Percentiles rank a stretch among this genome's conserved stretches.
phyloP scores from a whole-genome alignment of 179 eudicot genomes.

The Pouteria campechiana region DNA sequence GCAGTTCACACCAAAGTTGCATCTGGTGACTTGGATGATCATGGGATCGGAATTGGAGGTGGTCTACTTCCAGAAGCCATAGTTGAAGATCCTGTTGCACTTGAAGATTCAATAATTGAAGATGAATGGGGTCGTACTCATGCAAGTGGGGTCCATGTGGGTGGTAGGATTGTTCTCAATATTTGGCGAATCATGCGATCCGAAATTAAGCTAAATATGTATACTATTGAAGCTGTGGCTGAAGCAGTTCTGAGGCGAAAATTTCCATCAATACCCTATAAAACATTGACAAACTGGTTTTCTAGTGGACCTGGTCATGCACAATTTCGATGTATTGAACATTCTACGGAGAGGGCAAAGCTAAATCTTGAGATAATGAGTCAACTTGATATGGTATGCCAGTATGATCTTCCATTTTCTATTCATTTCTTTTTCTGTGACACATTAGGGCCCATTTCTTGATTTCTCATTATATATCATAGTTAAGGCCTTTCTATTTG shows the following conservation, averaged over 20 bases:
- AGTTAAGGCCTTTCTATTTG: no score
- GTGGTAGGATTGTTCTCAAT: constrained; percentile 86
- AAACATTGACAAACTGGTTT: constrained; percentile 65
- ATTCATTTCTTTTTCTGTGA: neutral
- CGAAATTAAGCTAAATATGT: constrained; percentile 76
- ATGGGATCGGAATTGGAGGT: constrained; percentile 23
- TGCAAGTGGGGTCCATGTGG: constrained; percentile 89
- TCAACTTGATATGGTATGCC: constrained; percentile 74
- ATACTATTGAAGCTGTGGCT: constrained; percentile 77
- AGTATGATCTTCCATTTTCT: neutral
- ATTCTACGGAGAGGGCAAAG: constrained; percentile 46
- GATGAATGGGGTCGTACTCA: constrained; percentile 99
- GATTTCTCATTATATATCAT: no score
- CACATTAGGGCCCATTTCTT: neutral
- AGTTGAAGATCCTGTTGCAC: constrained; percentile 30
- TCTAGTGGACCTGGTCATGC: constrained; percentile 80
- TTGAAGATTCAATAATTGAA: constrained; percentile 50
- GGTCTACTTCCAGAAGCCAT: constrained; percentile 31
- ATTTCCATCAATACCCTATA: constrained; percentile 56
- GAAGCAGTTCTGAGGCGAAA: constrained; percentile 82
- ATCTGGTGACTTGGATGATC: constrained; percentile 20
- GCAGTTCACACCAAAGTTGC: constrained; percentile 29
- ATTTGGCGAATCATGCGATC: constrained; percentile 85
- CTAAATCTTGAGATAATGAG: constrained; percentile 64
- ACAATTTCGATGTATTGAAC: constrained; percentile 69